Conservation (phyloP, 176 grass and related monocot species). For the Triticum monococcum region DNA sequence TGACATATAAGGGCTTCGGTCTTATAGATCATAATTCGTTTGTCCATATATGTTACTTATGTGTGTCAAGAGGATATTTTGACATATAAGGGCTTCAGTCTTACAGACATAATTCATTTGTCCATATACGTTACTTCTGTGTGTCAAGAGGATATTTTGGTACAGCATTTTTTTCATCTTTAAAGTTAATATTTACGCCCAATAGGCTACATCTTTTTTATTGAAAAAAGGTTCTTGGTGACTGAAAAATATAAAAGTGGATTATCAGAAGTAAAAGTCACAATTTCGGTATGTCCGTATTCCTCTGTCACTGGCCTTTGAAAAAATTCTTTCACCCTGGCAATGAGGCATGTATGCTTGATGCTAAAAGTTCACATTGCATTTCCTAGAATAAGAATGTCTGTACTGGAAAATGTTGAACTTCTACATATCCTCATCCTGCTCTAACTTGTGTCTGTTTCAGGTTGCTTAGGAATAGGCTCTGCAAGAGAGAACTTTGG, state of each 20-base stretch:
- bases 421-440: background rate
- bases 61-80: background rate
- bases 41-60: too few relatives aligned
- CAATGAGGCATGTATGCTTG: background rate
- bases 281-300: background rate
- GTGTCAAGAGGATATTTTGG: background rate
- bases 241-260: background rate
- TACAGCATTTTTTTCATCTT: background rate
- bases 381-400: background rate
- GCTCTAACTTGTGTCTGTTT: conserved; percentile 3
- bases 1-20: background rate
- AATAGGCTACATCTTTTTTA: background rate
- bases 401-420: background rate
- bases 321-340: background rate
- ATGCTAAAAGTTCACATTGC: background rate
- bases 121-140: background rate
- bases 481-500: background rate
- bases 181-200: background rate
- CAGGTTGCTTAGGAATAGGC: conserved; percentile 29
- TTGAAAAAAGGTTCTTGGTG: background rate
- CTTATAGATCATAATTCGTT: background rate
- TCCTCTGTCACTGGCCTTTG: background rate
- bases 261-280: background rate
- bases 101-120: background rate
- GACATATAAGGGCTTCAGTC: background rate